Conservation (phyloP, 371 early-diverging fungal species). For the Vairimorpha ceranae region DNA sequence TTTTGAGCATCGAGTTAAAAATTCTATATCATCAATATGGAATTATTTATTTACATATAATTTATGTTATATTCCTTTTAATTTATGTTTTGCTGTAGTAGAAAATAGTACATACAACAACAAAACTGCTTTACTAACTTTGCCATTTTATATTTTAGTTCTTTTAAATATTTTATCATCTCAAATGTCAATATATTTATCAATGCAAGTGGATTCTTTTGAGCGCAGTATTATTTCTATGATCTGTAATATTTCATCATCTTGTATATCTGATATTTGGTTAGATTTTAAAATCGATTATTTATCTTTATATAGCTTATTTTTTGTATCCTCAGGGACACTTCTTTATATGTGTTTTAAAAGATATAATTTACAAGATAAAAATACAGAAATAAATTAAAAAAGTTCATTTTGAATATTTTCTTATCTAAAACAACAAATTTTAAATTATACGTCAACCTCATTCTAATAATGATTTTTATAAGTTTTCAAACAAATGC, state of each 20-base stretch:
- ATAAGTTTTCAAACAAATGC: too few relatives aligned
- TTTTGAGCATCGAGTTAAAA: constrained; percentile 5
- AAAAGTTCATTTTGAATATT: too few relatives aligned
- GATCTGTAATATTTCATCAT: not conserved
- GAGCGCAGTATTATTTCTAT: constrained; percentile 7
- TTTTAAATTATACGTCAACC: too few relatives aligned
- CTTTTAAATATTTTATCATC: not conserved
- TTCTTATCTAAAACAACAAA: too few relatives aligned
- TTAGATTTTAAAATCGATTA: not conserved
- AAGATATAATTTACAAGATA: not conserved
- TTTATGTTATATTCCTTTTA: constrained; percentile 15
- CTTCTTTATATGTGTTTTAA: not conserved
- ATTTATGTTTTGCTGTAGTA: not conserved
- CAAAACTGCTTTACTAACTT: not conserved
- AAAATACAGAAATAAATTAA: not conserved
- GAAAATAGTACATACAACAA: not conserved
- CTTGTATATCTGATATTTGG: not conserved
- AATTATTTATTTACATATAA: constrained; percentile 10
- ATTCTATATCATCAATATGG: not conserved
- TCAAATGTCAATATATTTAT: not conserved
- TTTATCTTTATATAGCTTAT: not conserved
- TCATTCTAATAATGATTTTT: too few relatives aligned
- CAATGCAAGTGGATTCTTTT: not conserved
- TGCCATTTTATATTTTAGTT: not conserved
- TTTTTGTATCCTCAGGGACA: not conserved